Evolutionary conservation across 2,329 filamentous ascomycete genomes (phyloP).

Genomic region (Teratosphaeria gauchensis): DNA sequence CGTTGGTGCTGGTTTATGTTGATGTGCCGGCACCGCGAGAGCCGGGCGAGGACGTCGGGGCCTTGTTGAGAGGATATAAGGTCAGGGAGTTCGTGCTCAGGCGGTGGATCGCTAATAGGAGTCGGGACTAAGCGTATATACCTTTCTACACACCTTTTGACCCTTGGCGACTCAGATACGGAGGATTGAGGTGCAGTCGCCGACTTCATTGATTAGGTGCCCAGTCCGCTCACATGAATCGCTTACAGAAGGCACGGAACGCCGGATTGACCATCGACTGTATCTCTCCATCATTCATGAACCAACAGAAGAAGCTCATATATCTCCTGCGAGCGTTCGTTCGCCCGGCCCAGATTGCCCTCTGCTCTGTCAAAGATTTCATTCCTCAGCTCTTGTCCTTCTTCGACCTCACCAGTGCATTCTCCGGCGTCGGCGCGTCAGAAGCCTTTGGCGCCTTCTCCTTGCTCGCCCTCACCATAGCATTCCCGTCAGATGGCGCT

Average conservation of each 20-base stretch:
- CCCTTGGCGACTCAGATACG: too few relatives aligned
- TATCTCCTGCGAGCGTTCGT: too few relatives aligned
- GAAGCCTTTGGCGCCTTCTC: neutral
- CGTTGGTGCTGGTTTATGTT: constrained; percentile 78
- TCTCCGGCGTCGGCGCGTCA: neutral
- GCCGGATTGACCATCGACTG: too few relatives aligned
- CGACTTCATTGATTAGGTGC: too few relatives aligned
- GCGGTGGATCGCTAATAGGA: constrained; percentile 78
- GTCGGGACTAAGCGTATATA: constrained; percentile 42
- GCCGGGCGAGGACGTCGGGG: constrained; percentile 26
- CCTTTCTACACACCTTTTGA: too few relatives aligned
- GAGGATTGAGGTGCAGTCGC: too few relatives aligned
- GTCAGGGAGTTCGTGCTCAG: constrained; percentile 72
- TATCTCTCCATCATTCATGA: too few relatives aligned
- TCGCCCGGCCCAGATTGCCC: too few relatives aligned
- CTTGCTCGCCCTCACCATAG: neutral
- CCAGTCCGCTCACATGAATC: too few relatives aligned
- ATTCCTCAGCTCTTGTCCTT: neutral
- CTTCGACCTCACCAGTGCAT: neutral
- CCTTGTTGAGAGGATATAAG: constrained; percentile 58
- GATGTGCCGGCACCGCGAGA: constrained; percentile 66
- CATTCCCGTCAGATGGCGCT: neutral
- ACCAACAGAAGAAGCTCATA: too few relatives aligned
- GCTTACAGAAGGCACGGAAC: too few relatives aligned
- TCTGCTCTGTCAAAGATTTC: too few relatives aligned